A percentile compares a stretch with the other conserved stretches of the same genome.
Evolutionary conservation across 2,329 filamentous ascomycete species (phyloP).

Genomic region (Dothistroma septosporum): DNA sequence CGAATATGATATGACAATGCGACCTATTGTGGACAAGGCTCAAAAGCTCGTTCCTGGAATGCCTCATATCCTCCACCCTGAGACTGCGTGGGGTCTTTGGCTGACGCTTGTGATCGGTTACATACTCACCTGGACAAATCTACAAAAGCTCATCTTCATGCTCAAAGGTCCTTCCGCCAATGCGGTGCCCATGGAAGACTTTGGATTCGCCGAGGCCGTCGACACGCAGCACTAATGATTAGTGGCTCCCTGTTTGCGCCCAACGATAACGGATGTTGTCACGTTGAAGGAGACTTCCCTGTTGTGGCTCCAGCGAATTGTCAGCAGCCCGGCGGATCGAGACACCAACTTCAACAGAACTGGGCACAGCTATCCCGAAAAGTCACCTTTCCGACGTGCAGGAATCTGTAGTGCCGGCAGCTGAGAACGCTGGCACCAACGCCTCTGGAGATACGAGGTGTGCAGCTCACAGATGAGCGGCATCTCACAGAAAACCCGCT

Average conservation of each 20-base stretch:
- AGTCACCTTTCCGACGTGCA: no score
- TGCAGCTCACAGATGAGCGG: no score
- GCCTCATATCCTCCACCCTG: constrained; percentile 23
- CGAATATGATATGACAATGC: constrained; percentile 26
- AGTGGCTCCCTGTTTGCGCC: background rate
- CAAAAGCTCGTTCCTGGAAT: constrained; percentile 28
- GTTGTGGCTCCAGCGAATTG: no score
- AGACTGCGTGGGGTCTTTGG: constrained; percentile 24
- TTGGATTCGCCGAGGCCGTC: constrained; percentile 23
- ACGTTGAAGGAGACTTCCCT: no score
- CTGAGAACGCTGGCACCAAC: no score
- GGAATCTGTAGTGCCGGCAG: no score
- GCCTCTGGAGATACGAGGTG: no score
- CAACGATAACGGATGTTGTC: no score
- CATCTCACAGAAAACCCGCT: no score
- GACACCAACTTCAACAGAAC: no score
- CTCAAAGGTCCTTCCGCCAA: constrained; percentile 24
- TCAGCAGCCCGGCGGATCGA: no score
- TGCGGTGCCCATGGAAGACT: constrained; percentile 27
- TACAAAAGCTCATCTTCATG: constrained; percentile 17
- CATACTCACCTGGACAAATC: constrained; percentile 13
- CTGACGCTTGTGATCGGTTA: constrained; percentile 14
- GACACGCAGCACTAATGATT: constrained; percentile 9
- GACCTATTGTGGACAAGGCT: constrained; percentile 24
- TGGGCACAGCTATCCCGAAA: no score